Conservation (phyloP, 2,329 filamentous ascomycete genomes). For the Aureobasidium sp. region DNA sequence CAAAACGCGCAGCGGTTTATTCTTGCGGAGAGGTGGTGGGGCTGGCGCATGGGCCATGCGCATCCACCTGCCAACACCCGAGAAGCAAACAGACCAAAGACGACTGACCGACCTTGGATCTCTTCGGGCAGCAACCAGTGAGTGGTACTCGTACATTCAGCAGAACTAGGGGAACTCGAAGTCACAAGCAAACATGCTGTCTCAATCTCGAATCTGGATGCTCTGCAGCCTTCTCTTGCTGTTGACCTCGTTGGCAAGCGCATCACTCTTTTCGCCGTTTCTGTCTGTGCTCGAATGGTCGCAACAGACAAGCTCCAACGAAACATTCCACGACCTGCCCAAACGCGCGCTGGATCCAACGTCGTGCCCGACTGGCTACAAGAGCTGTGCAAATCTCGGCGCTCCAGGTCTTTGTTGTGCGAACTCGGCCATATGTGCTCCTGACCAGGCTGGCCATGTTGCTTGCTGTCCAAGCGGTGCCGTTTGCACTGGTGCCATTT, state of each 20-base stretch:
- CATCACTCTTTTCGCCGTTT: constrained; percentile 13
- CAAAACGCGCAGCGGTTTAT: background rate
- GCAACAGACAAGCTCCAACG: background rate
- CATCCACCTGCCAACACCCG: constrained; percentile 10
- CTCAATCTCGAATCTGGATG: background rate
- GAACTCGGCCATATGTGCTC: constrained; percentile 43
- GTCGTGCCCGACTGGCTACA: constrained; percentile 44
- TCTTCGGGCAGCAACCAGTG: background rate
- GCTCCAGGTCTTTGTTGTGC: constrained; percentile 49
- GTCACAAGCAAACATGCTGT: background rate
- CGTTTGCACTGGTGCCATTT: constrained; percentile 49
- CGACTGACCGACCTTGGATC: background rate
- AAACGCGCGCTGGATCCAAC: constrained; percentile 28
- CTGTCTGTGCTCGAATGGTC: constrained; percentile 8
- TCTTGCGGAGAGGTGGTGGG: background rate
- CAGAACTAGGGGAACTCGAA: background rate
- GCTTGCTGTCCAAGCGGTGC: constrained; percentile 53
- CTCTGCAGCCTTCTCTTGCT: background rate
- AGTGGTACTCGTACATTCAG: background rate
- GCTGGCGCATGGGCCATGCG: background rate
- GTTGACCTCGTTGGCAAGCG: background rate
- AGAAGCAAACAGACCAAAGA: background rate
- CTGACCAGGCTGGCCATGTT: constrained; percentile 47
- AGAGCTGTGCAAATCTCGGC: constrained; percentile 43
- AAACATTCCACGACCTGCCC: constrained; percentile 17